These are phyloP conservation scores for Hortiboletus flavorubellus DNA, from an alignment of 768 basidiomycete genomes.

Conservation along the genomic window DNA sequence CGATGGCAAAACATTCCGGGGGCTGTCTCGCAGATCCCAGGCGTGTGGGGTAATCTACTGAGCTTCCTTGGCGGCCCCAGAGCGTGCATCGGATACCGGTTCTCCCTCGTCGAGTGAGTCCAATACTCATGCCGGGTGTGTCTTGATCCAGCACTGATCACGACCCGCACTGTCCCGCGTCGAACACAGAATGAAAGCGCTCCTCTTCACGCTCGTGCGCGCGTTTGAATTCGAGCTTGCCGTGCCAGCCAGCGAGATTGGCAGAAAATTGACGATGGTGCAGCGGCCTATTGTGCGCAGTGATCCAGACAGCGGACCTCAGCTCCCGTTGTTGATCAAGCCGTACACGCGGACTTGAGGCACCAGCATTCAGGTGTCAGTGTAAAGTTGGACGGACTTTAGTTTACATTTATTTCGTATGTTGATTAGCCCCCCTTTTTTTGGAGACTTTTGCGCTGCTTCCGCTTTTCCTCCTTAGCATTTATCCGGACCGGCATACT, in stretches of 20 bases:
- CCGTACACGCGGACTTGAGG: not conserved
- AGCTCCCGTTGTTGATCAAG: constrained; percentile 12
- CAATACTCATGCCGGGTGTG: not conserved
- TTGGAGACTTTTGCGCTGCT: no score
- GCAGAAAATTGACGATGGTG: not conserved
- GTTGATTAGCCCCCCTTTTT: no score
- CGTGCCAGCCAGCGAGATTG: constrained; percentile 5
- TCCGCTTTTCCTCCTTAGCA: no score
- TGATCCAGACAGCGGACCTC: not conserved
- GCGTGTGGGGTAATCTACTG: constrained; percentile 57
- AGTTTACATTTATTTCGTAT: no score
- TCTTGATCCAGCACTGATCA: not conserved
- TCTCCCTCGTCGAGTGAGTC: constrained; percentile 57
- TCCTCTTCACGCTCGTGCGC: constrained; percentile 9
- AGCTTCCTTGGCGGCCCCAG: constrained; percentile 63
- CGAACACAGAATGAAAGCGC: constrained; percentile 4
- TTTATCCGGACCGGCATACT: no score
- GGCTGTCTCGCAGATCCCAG: constrained; percentile 45
- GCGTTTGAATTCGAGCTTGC: constrained; percentile 11
- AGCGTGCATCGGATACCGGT: constrained; percentile 67
- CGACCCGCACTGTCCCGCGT: not conserved
- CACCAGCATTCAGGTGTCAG: no score
- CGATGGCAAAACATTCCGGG: constrained; percentile 55
- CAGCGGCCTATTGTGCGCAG: constrained; percentile 4
- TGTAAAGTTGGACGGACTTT: not conserved